These are phyloP conservation scores for Penicillium sp. DNA, from an alignment of 2,329 filamentous ascomycete species.

Conservation along the genomic window DNA sequence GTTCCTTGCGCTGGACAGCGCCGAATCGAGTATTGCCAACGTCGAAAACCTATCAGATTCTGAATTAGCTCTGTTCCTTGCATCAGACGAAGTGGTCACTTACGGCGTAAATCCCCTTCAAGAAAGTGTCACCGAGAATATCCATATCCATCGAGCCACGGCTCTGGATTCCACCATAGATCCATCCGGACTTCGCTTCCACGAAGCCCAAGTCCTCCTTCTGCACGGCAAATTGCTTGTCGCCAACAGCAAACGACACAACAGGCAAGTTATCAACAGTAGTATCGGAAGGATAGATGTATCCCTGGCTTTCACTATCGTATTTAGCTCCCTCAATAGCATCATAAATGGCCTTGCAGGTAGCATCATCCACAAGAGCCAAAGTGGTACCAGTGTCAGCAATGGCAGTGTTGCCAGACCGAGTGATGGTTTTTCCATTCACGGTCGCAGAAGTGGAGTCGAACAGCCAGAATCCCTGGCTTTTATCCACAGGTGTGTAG, in stretches of 20 bases:
- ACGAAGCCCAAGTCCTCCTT: conserved; percentile 64
- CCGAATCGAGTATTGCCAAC: conserved; percentile 62
- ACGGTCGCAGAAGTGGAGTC: conserved; percentile 58
- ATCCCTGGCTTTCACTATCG: conserved; percentile 60
- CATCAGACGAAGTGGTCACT: conserved; percentile 26
- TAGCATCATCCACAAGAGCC: conserved; percentile 61
- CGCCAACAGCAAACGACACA: conserved; percentile 64
- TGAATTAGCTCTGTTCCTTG: neutral
- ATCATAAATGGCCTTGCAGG: conserved; percentile 63
- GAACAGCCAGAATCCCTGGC: conserved; percentile 69
- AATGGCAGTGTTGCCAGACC: conserved; percentile 63
- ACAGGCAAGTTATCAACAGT: conserved; percentile 57
- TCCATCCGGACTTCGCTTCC: conserved; percentile 53
- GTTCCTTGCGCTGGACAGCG: conserved; percentile 55
- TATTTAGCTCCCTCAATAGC: conserved; percentile 63
- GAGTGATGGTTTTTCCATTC: conserved; percentile 54
- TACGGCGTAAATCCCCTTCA: conserved; percentile 66
- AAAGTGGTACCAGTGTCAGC: conserved; percentile 72
- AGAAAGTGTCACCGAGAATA: conserved; percentile 63
- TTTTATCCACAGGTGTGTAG: conserved; percentile 64
- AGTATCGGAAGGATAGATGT: conserved; percentile 59
- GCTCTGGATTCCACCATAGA: conserved; percentile 67
- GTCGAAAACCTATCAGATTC: conserved; percentile 57
- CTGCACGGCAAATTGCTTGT: conserved; percentile 59
- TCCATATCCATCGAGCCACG: conserved; percentile 60